Conservation (phyloP, 2,329 filamentous ascomycete genomes). For the Penicillium frequentans region DNA sequence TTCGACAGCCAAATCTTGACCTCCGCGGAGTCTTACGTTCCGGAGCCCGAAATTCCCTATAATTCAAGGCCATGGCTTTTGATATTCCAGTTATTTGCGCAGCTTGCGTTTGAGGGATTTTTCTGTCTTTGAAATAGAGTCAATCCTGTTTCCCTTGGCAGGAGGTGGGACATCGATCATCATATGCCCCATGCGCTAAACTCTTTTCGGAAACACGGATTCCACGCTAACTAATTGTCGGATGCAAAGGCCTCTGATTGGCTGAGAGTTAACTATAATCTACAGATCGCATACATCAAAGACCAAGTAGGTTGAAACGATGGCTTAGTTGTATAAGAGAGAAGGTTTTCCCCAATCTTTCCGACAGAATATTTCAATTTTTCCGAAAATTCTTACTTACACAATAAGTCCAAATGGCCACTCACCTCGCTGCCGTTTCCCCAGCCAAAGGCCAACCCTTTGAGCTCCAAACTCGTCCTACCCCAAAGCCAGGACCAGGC, state of each 20-base stretch:
- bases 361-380: background rate
- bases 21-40: conserved; percentile 24
- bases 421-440: conserved; percentile 45
- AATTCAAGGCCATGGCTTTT: background rate
- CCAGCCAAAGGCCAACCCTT: conserved; percentile 39
- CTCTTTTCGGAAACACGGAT: conserved; percentile 1
- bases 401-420: conserved; percentile 25
- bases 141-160: background rate
- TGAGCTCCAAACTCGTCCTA: conserved; percentile 39
- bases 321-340: background rate
- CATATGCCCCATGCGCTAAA: conserved; percentile 10
- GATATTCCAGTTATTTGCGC: background rate
- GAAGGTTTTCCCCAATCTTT: background rate
- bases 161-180: no score
- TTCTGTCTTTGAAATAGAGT: background rate
- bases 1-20: conserved; percentile 51
- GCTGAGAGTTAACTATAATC: background rate
- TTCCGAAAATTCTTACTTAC: background rate
- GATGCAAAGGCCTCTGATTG: conserved; percentile 23
- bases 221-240: conserved; percentile 22
- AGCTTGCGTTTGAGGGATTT: conserved; percentile 5
- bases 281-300: background rate
- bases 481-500: conserved; percentile 46
- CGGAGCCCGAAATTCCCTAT: background rate
- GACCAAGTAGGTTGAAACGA: background rate